phyloP scores from a whole-genome alignment of 805 yeast species.

The Brettanomyces bruxellensis region DNA sequence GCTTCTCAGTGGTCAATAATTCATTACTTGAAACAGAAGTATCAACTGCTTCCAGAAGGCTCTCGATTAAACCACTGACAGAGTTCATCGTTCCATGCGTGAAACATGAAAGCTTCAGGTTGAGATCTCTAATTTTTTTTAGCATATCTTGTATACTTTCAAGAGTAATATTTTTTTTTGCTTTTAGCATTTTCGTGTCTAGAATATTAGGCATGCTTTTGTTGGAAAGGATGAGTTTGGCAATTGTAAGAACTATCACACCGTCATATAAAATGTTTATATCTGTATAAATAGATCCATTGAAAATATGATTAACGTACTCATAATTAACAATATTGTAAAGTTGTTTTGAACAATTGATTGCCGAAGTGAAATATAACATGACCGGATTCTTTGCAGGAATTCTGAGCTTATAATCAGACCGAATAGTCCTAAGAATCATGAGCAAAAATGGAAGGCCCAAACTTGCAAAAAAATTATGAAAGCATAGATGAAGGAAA shows the following conservation, averaged over 20 bases:
- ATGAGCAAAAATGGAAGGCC: constrained; percentile 6
- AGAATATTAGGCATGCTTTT: neutral
- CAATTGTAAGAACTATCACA: constrained; percentile 3
- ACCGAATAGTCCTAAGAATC: neutral
- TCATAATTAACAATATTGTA: constrained; percentile 3
- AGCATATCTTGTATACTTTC: constrained; percentile 3
- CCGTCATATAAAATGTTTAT: constrained; percentile 4
- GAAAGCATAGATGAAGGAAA: constrained; percentile 3
- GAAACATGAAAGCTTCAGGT: neutral
- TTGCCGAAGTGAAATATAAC: constrained; percentile 2
- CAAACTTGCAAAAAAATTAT: constrained; percentile 3
- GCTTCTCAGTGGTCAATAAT: too few relatives aligned
- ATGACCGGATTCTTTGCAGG: constrained; percentile 1
- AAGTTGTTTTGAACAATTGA: constrained; percentile 5
- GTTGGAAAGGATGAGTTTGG: constrained; percentile 1
- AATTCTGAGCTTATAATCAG: constrained; percentile 1
- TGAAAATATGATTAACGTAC: constrained; percentile 1
- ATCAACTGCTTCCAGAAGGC: neutral
- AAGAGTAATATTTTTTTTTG: constrained; percentile 1
- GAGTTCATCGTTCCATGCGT: constrained; percentile 3
- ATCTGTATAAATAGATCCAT: constrained; percentile 5
- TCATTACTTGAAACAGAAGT: neutral
- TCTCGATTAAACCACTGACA: neutral
- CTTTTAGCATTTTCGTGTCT: neutral
- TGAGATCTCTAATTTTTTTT: constrained; percentile 1